A percentile compares a stretch with the other conserved stretches of the same genome.
These are phyloP conservation scores for Balamuthia mandrillaris DNA, from an alignment of 208 protist species.

Conservation along the genomic window DNA sequence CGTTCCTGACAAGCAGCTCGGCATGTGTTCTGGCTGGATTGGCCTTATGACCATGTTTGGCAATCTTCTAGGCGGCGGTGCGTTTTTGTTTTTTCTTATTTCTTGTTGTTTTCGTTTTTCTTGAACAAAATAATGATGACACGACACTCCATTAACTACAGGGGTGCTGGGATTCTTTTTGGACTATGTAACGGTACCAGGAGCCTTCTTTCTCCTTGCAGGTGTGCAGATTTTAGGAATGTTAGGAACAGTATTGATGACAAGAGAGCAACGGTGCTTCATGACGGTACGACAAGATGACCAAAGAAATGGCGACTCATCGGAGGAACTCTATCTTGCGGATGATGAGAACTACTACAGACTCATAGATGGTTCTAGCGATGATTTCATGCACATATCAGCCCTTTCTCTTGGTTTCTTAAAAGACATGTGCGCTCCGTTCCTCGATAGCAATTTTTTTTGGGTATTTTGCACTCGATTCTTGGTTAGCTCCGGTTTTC, in stretches of 20 bases:
- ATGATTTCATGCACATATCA: no score
- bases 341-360: neutral
- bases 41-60: slow-evolving; percentile 2
- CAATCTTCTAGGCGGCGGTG: neutral
- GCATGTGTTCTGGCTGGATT: neutral
- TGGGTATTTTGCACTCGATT: slow-evolving; percentile 6
- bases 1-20: neutral
- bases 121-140: neutral
- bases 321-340: neutral
- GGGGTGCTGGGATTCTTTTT: neutral
- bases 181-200: neutral
- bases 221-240: neutral
- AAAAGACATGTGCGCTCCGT: no score
- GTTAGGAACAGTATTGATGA: neutral
- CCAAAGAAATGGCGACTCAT: neutral
- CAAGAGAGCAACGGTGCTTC: neutral
- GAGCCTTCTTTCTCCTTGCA: neutral
- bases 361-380: neutral
- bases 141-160: neutral
- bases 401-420: no score
- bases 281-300: neutral
- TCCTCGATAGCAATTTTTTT: neutral
- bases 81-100: neutral
- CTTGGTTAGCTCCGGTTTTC: neutral
- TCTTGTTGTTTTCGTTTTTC: neutral